Evolutionary conservation across 805 yeast species (phyloP), one percentile per base, ranked within the genome.

Genomic region (Lipomyces starkeyi): DNA sequence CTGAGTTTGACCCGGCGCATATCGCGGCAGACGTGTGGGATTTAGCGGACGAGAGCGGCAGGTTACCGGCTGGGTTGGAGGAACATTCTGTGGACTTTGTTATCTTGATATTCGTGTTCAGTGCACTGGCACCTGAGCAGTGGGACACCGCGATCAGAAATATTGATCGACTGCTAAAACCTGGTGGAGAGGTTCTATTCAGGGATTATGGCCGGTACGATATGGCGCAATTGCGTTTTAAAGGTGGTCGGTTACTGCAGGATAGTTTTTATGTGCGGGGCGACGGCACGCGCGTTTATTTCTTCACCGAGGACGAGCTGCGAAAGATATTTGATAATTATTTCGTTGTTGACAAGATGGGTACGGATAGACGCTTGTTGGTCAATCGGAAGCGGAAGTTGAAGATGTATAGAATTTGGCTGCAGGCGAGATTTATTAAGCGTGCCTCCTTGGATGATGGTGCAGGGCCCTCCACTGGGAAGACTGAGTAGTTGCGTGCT

Each of bases 151-250:
- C 98, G 0, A 83, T 94, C 52, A 77, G 79, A 13, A 95, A 95
- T 76, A 78, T 93, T 71, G 77, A 82, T 58, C 88, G 87, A 73
- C 79, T 91, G 32, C 83, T 95, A 80, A 94, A 93, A 77, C 98
- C 98, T 2, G 98, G 98, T 35, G 98, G 98, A 17, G 85, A 86
- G 71, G 87, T 95, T 47, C 82, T 94, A 57, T 91, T 95, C 78
- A 83, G 99, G 76, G 99, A 95, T 78, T 95, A 95, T 76, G 98
- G 98, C 1, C 85, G 98, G 71, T 95, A 94, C 76, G 99, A 95
- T 79, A 82, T 95, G 78, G 97, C 99, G 0, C 99, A 95, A 77
- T 89, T 95, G 64, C 81, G 99, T 74, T 93, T 94, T 82, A 95
- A 95, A 79, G 91, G 90, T 77, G 90, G 91, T 59, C 85, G 98